Evolutionary conservation across 192 early-diverging fungal species (phyloP), one percentile per base, ranked within the genome.

Genomic region (Coemansia sp.): DNA sequence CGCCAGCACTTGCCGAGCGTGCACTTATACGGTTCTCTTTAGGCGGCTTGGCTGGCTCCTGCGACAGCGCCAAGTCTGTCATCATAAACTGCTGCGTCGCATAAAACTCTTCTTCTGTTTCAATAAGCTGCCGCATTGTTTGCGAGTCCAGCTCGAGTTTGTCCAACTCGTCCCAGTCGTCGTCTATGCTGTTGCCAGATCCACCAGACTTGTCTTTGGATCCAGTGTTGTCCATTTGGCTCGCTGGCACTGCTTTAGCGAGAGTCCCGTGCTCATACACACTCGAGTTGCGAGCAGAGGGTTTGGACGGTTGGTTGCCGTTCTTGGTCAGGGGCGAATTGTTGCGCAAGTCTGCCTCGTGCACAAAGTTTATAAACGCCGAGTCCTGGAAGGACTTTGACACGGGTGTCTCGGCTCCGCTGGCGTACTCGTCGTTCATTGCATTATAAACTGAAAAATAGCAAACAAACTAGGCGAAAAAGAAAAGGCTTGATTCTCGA

Each of bases 31-130:
- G 67, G 25, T n/a, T 36, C 10, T 34, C 62, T 44, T 12, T 28
- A 3, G 58, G 63, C 38, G 59, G 26, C 6, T 70, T 71, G 4
- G 67, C 40, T 62, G 70, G 65, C 28, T 79, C 71, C 51, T 79
- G 76, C 25, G 76, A 73, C 17, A 74, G 55, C 37, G 64, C 37
- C 23, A 53, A 15, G 11, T 62, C 59, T 4, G 59, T 52, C 25
- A 57, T 55, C 36, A 68, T 10, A 52, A 60, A 66, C 55, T 73
- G 69, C 68, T 76, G 80, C 10, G 74, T 77, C 2, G 71, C 60
- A 55, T 68, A 74, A n/a, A 73, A 71, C 28, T 60, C 50, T 56
- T 82, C 79, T 36, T 82, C 80, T 11, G 68, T 56, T 15, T 77
- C 69, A 5, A 59, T 57, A 19, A 82, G 52, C 71, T 82, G 70